phyloP scores from a whole-genome alignment of 225 moss, liverwort and hornwort species.

The Asterella californica region DNA sequence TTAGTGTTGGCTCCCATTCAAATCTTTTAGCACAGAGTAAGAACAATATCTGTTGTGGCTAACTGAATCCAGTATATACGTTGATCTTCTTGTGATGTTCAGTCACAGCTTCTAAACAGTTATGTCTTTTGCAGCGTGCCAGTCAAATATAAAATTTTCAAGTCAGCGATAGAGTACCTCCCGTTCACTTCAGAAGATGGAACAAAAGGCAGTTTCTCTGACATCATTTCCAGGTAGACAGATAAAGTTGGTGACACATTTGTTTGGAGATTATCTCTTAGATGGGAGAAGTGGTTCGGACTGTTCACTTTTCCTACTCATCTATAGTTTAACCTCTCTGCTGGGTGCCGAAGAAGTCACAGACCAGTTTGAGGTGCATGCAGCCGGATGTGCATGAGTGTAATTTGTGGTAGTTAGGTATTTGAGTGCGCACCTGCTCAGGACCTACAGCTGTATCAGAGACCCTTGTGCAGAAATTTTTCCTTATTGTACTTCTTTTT shows the following conservation, averaged over 20 bases:
- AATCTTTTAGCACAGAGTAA: background rate
- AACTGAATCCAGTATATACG: background rate
- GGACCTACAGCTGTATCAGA: too few relatives aligned
- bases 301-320: too few relatives aligned
- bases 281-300: background rate
- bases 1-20: background rate
- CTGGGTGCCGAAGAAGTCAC: too few relatives aligned
- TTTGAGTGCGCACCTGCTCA: too few relatives aligned
- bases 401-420: too few relatives aligned
- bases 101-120: background rate
- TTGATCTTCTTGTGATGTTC: background rate
- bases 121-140: constrained; percentile 35
- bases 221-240: constrained; percentile 69
- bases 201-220: constrained; percentile 73
- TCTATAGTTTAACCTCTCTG: too few relatives aligned
- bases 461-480: too few relatives aligned
- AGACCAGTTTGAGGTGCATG: too few relatives aligned
- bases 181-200: constrained; percentile 62
- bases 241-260: background rate
- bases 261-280: too few relatives aligned
- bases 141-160: constrained; percentile 85
- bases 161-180: constrained; percentile 81
- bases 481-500: too few relatives aligned
- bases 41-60: background rate
- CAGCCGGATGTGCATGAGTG: too few relatives aligned